Percentiles rank a stretch among this genome's conserved stretches.
These are phyloP conservation scores for Angomonas ambiguus DNA, from an alignment of 208 protist genomes.

Conservation along the genomic window DNA sequence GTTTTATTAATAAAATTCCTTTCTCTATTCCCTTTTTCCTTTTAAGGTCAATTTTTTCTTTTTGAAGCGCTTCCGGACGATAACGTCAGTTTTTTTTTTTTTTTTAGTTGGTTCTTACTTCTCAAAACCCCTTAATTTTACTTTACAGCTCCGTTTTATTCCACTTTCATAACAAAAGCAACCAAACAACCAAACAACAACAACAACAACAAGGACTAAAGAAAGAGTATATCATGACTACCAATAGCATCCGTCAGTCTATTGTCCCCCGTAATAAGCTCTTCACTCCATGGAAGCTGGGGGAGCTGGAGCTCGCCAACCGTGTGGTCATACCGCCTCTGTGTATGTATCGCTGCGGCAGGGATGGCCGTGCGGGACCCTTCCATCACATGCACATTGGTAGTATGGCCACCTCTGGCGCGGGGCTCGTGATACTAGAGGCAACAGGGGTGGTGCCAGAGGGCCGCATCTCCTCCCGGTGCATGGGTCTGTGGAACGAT, in stretches of 20 bases:
- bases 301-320: constrained; percentile 20
- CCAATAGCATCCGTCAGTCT: not conserved
- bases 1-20: too few species aligned
- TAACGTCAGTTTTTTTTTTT: not conserved
- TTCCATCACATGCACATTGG: constrained; percentile 38
- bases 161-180: constrained; percentile 7
- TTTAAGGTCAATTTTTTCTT: not conserved
- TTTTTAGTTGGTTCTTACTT: not conserved
- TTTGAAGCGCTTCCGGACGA: not conserved
- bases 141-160: not conserved
- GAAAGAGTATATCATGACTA: too few species aligned
- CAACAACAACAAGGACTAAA: not conserved
- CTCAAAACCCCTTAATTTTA: too few species aligned
- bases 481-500: constrained; percentile 39
- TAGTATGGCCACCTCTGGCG: constrained; percentile 31
- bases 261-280: constrained; percentile 7
- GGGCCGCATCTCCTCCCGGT: constrained; percentile 20
- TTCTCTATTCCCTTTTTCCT: constrained; percentile 1
- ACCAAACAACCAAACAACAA: constrained; percentile 8
- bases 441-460: constrained; percentile 33
- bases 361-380: constrained; percentile 18
- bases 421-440: constrained; percentile 50
- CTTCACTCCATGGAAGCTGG: constrained; percentile 23
- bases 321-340: constrained; percentile 28
- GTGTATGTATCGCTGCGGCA: constrained; percentile 28